Evolutionary conservation across 192 early-diverging fungal genomes (phyloP), one percentile per base, ranked within the genome.

Genomic region (Coemansia sp.): DNA sequence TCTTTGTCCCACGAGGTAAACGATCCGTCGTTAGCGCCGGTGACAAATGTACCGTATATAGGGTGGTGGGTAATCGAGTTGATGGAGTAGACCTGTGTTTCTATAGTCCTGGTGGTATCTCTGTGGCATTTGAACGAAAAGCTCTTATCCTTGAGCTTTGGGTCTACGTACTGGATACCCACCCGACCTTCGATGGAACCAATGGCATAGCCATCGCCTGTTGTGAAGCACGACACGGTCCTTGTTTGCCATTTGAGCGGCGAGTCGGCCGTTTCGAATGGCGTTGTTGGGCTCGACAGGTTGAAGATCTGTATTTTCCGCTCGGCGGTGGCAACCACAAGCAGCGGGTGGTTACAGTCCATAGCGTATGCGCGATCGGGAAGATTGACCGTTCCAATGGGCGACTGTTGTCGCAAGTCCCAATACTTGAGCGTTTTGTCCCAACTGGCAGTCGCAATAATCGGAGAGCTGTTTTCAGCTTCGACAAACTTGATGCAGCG

Each of bases 361-460:
- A 99, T 92, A 0, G 90, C 79, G 70, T 97, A 99, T 55, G 86
- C 87, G 45, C 96, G 88, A 65, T 99, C 96, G 2, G 93, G 92
- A 17, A 97, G 82, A 7, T 69, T 71, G 13, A 94, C 84, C 20
- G 84, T 88, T 10, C 85, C 87, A 20, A 91, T 86, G 1, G 96
- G 95, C 42, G 76, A 77, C 61, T 86, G 89, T 59, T 86, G 83
- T 41, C 95, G 86, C 53, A 91, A 71, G 76, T 99, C 95, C 96
- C 96, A 99, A 74, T 96, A 99, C 83, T 96, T 93, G 56, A 96
- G 61, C 10, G 91, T 94, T 76, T 97, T 97, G 79, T 98, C 96
- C 95, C 95, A 98, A 58, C 91, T 89, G 32, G 91, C 96, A 9
- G 96, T 97, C 2, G 89, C 92, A 25, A 95, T 45, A 43, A 95